Evolutionary conservation across 2,329 filamentous ascomycete genomes (phyloP).

Genomic region (Intubia oerlemansii): DNA sequence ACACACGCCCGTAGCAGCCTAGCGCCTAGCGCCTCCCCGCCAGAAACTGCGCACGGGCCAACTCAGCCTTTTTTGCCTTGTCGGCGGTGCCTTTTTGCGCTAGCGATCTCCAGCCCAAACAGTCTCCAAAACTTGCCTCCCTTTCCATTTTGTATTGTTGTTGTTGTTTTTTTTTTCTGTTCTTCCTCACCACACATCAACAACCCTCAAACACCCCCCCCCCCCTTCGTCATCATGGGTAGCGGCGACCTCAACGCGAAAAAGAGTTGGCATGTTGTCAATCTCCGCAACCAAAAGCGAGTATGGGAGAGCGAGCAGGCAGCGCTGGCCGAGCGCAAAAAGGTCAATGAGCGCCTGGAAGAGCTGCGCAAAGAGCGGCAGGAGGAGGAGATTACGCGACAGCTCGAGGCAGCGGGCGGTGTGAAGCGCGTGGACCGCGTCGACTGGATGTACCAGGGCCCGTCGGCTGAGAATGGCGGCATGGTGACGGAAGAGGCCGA

Average conservation of each 20-base stretch:
- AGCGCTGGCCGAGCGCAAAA: constrained; percentile 85
- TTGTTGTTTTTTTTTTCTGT: too few relatives aligned
- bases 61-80: too few relatives aligned
- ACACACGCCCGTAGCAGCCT: too few relatives aligned
- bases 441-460: constrained; percentile 96
- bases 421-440: constrained; percentile 63
- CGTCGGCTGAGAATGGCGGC: constrained; percentile 53
- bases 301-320: constrained; percentile 87
- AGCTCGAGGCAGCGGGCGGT: constrained; percentile 78
- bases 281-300: constrained; percentile 74
- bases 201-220: too few relatives aligned
- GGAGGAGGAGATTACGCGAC: constrained; percentile 73
- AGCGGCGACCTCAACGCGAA: constrained; percentile 83
- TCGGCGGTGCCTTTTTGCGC: too few relatives aligned
- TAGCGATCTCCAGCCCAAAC: too few relatives aligned
- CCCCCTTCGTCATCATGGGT: constrained; percentile 48
- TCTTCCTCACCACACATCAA: too few relatives aligned
- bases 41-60: too few relatives aligned
- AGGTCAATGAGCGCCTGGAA: constrained; percentile 74
- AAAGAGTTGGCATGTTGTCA: constrained; percentile 81
- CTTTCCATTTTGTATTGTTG: too few relatives aligned
- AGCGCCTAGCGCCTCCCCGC: too few relatives aligned
- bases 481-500: constrained; percentile 69
- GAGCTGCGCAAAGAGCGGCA: constrained; percentile 87
- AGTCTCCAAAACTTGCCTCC: too few relatives aligned